phyloP scores from a whole-genome alignment of 768 basidiomycete species.

The Lanmaoa rubissima region DNA sequence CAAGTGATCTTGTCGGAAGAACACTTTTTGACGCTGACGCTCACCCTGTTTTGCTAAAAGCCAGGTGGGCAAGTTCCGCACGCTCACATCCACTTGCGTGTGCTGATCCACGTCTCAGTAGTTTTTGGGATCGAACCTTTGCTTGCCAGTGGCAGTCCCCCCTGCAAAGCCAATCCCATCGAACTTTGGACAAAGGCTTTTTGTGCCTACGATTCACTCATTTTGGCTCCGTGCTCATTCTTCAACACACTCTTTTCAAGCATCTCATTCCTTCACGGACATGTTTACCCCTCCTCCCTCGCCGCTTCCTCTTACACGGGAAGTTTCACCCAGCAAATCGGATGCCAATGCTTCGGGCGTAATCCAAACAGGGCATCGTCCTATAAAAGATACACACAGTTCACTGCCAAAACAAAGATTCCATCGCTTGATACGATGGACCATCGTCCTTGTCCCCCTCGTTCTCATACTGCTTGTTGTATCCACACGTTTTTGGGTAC shows the following conservation, averaged over 20 bases:
- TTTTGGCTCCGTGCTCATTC: conserved; percentile 30
- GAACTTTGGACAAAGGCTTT: conserved; percentile 1
- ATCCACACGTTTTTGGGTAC: conserved; percentile 50
- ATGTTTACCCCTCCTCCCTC: conserved; percentile 48
- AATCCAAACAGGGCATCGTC: conserved; percentile 1
- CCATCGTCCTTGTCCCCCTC: conserved; percentile 56
- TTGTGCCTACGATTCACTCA: conserved; percentile 14
- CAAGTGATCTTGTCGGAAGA: neutral
- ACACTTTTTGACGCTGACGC: conserved; percentile 2
- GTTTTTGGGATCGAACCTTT: conserved; percentile 2
- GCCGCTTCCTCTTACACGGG: conserved; percentile 29
- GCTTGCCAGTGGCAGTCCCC: neutral
- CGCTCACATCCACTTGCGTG: neutral
- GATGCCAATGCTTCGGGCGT: neutral
- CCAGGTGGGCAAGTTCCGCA: conserved; percentile 6
- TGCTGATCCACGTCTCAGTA: conserved; percentile 7
- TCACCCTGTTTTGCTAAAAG: conserved; percentile 3
- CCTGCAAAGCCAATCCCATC: neutral
- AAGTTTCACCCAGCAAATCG: neutral
- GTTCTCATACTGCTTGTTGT: conserved; percentile 52
- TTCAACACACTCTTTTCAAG: conserved; percentile 25
- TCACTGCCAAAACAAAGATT: conserved; percentile 36
- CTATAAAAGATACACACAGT: conserved; percentile 1
- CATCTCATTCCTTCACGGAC: neutral
- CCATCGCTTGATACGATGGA: conserved; percentile 41